Conservation (phyloP, 768 basidiomycete species). For the Xerocomus brunneocitrinus region DNA sequence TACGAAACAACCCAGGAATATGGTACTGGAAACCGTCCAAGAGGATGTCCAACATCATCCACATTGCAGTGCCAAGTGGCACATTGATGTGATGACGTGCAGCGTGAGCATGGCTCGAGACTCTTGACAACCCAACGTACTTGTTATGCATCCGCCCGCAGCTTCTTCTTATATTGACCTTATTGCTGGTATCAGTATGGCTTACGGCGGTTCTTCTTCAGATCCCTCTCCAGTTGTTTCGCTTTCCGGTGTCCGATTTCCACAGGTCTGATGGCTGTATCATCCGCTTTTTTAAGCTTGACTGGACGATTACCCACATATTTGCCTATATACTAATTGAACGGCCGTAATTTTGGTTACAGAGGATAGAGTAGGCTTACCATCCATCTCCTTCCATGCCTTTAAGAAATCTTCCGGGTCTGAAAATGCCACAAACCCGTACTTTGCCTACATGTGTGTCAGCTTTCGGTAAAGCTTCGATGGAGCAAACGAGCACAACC, state of each 20-base stretch:
- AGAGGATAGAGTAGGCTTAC: constrained; percentile 39
- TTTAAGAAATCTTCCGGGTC: constrained; percentile 98
- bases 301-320: constrained; percentile 99
- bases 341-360: background rate
- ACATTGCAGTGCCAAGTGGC: constrained; percentile 3
- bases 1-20: background rate
- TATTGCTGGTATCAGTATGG: constrained; percentile 54
- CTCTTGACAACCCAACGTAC: constrained; percentile 26
- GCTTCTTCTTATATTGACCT: background rate
- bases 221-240: constrained; percentile 79
- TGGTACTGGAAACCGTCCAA: background rate
- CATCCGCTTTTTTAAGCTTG: constrained; percentile 91
- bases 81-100: constrained; percentile 6
- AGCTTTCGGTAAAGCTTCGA: background rate
- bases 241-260: constrained; percentile 94
- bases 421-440: constrained; percentile 95
- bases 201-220: constrained; percentile 85
- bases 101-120: constrained; percentile 23
- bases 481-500: constrained; percentile 37
- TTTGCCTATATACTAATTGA: constrained; percentile 57
- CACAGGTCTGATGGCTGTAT: constrained; percentile 80
- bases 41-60: constrained; percentile 5
- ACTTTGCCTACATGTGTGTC: constrained; percentile 66
- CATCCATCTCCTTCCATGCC: constrained; percentile 99
- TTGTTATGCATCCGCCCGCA: constrained; percentile 11